Evolutionary conservation across 306 rosid species (phyloP), one percentile per base, ranked within the genome.

Genomic region (Cicer cuneatum): DNA sequence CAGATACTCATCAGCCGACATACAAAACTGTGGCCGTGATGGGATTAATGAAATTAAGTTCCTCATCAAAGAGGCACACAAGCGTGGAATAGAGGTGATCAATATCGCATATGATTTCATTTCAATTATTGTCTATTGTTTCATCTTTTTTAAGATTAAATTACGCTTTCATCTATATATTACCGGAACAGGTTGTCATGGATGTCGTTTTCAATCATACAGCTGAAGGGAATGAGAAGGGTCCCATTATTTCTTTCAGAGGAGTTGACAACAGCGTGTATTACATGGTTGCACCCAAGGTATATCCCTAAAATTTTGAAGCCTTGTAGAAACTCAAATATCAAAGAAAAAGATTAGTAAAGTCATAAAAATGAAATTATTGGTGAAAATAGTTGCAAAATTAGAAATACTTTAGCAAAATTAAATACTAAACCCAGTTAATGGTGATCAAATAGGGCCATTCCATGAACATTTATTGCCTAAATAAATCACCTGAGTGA

Each of bases 151-250:
- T 19, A 37, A 35, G 72, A 57, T 38, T 69, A 51, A 66, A 62
- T 54, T 78, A 38, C 49, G 57, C 41, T 66, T 66, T 78, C 60
- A 41, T 57, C 80, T 29, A 51, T 73, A 48, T 65, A 51, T 75
- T 84, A 52, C 76, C 72, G 67, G 56, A 80, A 73, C 89, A 94
- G 99, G 99, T 94, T 82, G 63, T 94, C 86, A 87, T 94, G 99
- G 99, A 94, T 82, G 96, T 94, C 18, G 96, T 94, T 74, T 94
- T 94, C 83, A 94, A 94, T 87, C 99, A 94, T 83, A 94, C 99
- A 67, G 99, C 99, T 39, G 99, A 94, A 87, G 97, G 97, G 83
- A 94, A 94, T 87, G 96, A 92, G 87, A 86, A 90, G 63, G 95
- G 99, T 73, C 99, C 97, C 7, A 66, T 83, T 60, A 73, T 94